Percentiles rank a stretch among this genome's conserved stretches.
phyloP scores from a whole-genome alignment of 495 filamentous ascomycete genomes.

The Letharia columbiana region DNA sequence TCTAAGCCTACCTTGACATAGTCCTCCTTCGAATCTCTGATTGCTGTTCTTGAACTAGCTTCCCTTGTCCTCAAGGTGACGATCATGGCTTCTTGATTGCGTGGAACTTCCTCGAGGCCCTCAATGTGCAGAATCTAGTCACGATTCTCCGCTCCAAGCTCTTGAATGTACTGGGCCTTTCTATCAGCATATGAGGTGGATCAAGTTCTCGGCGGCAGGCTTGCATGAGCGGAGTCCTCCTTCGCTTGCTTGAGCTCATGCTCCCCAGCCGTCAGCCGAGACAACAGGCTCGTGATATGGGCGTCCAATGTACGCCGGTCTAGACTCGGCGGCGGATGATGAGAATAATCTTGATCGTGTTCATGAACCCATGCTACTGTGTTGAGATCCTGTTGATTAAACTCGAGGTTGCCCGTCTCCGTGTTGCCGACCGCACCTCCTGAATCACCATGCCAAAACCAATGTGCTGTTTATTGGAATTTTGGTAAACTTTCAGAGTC shows the following conservation, averaged over 20 bases:
- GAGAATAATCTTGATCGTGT: neutral
- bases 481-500: neutral
- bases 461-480: neutral
- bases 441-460: neutral
- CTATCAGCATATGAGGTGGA: no score
- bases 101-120: neutral
- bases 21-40: neutral
- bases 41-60: neutral
- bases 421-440: neutral
- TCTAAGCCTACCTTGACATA: neutral
- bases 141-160: no score
- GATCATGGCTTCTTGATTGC: neutral
- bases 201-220: no score
- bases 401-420: neutral
- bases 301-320: neutral
- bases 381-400: neutral
- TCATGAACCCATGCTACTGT: neutral
- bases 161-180: no score
- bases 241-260: neutral
- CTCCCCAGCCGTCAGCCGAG: neutral
- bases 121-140: neutral
- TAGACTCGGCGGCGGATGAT: neutral
- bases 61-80: neutral
- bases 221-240: neutral
- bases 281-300: neutral